Evolutionary conservation across 2,329 filamentous ascomycete species (phyloP).

Genomic region (Canariomyces notabilis): DNA sequence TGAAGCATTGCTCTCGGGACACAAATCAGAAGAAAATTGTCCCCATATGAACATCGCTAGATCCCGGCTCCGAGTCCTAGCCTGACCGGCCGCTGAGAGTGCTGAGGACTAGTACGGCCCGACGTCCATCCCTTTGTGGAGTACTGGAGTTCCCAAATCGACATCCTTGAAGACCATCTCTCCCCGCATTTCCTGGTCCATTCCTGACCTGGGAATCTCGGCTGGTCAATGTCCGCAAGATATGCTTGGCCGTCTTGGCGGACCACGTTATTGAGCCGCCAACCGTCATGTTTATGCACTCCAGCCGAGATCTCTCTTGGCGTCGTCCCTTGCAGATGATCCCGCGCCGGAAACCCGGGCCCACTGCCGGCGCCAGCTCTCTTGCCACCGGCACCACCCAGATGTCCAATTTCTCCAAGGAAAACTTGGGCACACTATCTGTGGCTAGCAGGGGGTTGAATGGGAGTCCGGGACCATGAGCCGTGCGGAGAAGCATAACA

Average conservation of each 20-base stretch:
- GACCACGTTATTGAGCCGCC: not conserved
- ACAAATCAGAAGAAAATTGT: no score
- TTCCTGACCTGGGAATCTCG: constrained; percentile 12
- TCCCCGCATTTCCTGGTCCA: not conserved
- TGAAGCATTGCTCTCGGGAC: no score
- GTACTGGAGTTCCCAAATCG: not conserved
- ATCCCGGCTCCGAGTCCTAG: no score
- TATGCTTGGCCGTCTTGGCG: constrained; percentile 12
- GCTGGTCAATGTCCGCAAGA: constrained; percentile 10
- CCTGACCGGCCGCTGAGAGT: no score
- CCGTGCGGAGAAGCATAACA: constrained; percentile 2
- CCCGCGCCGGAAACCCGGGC: constrained; percentile 8
- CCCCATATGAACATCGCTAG: no score
- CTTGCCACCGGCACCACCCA: not conserved
- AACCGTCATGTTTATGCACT: not conserved
- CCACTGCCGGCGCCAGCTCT: constrained; percentile 8
- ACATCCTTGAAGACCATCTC: not conserved
- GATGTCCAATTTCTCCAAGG: not conserved
- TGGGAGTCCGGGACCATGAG: not conserved
- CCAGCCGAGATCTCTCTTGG: constrained; percentile 1
- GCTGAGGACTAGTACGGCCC: no score
- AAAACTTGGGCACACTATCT: constrained; percentile 1
- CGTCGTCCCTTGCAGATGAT: constrained; percentile 6
- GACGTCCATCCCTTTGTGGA: no score
- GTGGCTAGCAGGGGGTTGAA: not conserved